Conservation (phyloP, 108 stramenopile genomes). For the Phaeodactylum tricornutum region DNA sequence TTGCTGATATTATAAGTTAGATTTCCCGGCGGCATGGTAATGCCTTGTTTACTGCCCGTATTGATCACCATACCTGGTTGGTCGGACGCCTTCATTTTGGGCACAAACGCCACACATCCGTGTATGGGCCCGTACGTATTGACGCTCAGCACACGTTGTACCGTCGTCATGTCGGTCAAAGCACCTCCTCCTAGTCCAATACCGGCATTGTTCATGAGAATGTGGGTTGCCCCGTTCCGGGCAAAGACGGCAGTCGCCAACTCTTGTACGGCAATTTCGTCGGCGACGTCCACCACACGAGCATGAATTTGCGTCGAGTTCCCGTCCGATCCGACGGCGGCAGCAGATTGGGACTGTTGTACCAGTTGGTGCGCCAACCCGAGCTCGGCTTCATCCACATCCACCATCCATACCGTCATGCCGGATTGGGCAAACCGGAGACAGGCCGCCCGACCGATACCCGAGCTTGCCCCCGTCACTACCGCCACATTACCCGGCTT, state of each 20-base stretch:
- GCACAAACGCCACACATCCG: constrained; percentile 43
- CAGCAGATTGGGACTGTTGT: neutral
- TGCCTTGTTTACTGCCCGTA: constrained; percentile 57
- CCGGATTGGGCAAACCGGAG: constrained; percentile 26
- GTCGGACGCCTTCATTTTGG: constrained; percentile 38
- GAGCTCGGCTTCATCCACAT: constrained; percentile 33
- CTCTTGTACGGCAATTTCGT: constrained; percentile 8
- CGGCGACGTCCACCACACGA: constrained; percentile 28
- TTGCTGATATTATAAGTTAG: constrained; percentile 45
- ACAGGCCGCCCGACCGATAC: constrained; percentile 34
- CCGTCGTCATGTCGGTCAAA: constrained; percentile 30
- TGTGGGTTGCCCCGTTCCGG: constrained; percentile 18
- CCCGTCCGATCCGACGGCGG: no score
- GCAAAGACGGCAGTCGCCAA: constrained; percentile 30
- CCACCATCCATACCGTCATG: constrained; percentile 45
- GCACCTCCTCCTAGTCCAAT: constrained; percentile 30
- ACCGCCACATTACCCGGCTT: constrained; percentile 29
- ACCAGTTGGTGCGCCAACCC: constrained; percentile 18
- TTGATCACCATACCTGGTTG: constrained; percentile 37
- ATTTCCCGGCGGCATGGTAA: constrained; percentile 55
- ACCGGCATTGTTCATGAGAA: constrained; percentile 49
- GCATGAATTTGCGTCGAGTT: constrained; percentile 11
- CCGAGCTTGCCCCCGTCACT: constrained; percentile 28
- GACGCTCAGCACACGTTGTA: constrained; percentile 21
- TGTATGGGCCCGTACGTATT: constrained; percentile 48